Conservation (phyloP, 2,329 filamentous ascomycete species). For the Neonectria punicea region DNA sequence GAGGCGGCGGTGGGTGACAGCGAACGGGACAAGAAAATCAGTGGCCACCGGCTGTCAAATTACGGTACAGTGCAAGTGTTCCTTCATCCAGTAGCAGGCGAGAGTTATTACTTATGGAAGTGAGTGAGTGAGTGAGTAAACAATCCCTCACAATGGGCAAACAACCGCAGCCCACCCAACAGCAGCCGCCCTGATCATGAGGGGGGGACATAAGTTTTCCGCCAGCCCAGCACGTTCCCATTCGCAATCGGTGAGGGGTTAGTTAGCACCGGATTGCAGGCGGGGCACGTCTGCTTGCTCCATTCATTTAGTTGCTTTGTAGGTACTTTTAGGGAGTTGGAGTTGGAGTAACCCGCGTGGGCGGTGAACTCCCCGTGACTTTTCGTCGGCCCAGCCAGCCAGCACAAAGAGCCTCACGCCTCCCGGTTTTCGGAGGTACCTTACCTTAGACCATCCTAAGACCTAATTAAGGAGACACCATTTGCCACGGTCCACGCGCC, state of each 20-base stretch:
- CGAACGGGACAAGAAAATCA: neutral
- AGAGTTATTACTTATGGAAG: too few species aligned
- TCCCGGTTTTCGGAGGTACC: neutral
- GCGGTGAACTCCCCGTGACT: neutral
- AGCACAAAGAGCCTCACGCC: neutral
- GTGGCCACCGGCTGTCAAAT: neutral
- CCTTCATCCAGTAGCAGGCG: too few species aligned
- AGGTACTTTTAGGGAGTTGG: neutral
- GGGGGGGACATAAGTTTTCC: neutral
- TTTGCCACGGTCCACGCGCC: too few species aligned
- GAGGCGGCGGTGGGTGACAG: neutral
- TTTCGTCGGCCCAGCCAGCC: neutral
- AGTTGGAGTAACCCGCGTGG: neutral
- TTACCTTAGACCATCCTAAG: neutral
- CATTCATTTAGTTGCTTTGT: too few species aligned
- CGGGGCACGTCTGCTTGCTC: neutral
- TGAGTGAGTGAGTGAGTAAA: neutral
- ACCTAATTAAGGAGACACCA: too few species aligned
- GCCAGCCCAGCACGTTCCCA: neutral
- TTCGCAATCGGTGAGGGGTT: neutral
- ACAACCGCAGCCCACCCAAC: neutral
- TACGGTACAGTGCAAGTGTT: neutral
- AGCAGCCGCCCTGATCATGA: neutral
- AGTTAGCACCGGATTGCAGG: neutral
- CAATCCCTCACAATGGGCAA: neutral